Percentiles rank a stretch among this genome's conserved stretches.
These are phyloP conservation scores for Cinnamomum micranthum DNA, from an alignment of 164 flowering plant genomes.

Conservation along the genomic window DNA sequence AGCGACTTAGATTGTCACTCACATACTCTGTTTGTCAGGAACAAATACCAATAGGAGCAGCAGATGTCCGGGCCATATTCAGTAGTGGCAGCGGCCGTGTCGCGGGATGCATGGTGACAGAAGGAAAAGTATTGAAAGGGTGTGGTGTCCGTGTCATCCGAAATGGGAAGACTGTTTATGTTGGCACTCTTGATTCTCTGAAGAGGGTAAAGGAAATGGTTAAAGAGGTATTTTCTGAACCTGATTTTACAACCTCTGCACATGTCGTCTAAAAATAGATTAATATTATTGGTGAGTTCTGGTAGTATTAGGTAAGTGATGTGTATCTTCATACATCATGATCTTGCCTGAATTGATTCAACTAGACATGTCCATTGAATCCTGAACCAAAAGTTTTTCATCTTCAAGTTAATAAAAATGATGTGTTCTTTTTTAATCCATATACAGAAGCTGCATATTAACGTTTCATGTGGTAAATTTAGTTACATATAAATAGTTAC, in stretches of 20 bases:
- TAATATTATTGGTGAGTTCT: background rate
- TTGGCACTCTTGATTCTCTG: constrained; percentile 67
- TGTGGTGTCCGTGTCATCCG: constrained; percentile 68
- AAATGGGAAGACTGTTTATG: constrained; percentile 51
- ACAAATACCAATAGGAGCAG: constrained; percentile 71
- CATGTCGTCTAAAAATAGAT: background rate
- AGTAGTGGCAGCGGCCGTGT: constrained; percentile 93
- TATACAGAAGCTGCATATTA: too few species aligned
- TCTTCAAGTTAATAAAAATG: too few species aligned
- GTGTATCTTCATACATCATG: too few species aligned
- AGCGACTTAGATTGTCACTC: constrained; percentile 3
- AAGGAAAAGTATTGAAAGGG: constrained; percentile 71
- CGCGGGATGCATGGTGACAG: constrained; percentile 93
- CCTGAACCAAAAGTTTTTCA: background rate
- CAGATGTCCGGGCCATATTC: constrained; percentile 75
- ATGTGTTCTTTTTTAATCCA: too few species aligned
- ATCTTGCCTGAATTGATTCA: too few species aligned
- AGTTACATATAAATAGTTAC: too few species aligned
- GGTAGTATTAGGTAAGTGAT: too few species aligned
- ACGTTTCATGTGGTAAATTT: too few species aligned
- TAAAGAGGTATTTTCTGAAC: constrained; percentile 62
- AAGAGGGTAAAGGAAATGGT: constrained; percentile 84
- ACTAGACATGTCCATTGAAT: too few species aligned
- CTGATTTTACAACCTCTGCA: constrained; percentile 2
- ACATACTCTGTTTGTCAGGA: constrained; percentile 41